Percentiles rank a stretch among this genome's conserved stretches.
Evolutionary conservation across 2,329 filamentous ascomycete species (phyloP).

Genomic region (Ophiocordyceps camponoti-floridani): DNA sequence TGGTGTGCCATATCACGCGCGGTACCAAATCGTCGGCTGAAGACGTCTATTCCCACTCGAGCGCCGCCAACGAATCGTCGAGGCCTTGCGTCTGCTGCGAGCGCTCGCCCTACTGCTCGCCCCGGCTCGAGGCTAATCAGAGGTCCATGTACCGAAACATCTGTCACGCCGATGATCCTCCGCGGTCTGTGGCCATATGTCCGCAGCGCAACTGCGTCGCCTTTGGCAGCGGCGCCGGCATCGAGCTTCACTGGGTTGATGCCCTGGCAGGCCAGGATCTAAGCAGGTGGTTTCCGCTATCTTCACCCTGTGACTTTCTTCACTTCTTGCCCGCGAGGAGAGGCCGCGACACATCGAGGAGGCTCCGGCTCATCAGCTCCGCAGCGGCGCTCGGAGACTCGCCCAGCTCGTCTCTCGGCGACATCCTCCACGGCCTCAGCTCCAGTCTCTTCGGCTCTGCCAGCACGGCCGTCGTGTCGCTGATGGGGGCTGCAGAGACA

Average conservation of each 20-base stretch:
- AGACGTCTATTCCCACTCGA: background rate
- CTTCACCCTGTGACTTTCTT: slow-evolving; percentile 32
- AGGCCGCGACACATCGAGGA: slow-evolving; percentile 29
- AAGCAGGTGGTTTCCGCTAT: slow-evolving; percentile 36
- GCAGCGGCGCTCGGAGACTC: slow-evolving; percentile 20
- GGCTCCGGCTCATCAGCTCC: slow-evolving; percentile 44
- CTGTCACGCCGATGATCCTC: slow-evolving; percentile 42
- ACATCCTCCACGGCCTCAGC: slow-evolving; percentile 7
- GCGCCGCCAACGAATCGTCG: slow-evolving; percentile 1
- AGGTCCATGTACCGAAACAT: slow-evolving; percentile 24
- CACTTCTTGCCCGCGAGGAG: slow-evolving; percentile 41
- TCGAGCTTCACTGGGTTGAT: slow-evolving; percentile 43
- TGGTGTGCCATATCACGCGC: slow-evolving; percentile 36
- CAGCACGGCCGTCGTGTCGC: slow-evolving; percentile 6
- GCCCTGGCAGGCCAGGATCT: slow-evolving; percentile 26
- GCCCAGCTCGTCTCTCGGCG: slow-evolving; percentile 5
- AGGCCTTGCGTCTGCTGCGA: slow-evolving; percentile 9
- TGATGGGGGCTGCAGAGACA: background rate
- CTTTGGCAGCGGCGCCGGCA: slow-evolving; percentile 43
- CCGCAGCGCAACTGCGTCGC: slow-evolving; percentile 46
- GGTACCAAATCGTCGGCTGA: slow-evolving; percentile 3
- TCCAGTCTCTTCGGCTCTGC: slow-evolving; percentile 6
- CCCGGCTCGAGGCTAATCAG: slow-evolving; percentile 14
- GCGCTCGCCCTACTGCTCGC: slow-evolving; percentile 5
- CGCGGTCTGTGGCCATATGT: slow-evolving; percentile 46